These are phyloP conservation scores for Akanthomyces uredinophilus DNA, from an alignment of 2,329 filamentous ascomycete species.

Conservation along the genomic window DNA sequence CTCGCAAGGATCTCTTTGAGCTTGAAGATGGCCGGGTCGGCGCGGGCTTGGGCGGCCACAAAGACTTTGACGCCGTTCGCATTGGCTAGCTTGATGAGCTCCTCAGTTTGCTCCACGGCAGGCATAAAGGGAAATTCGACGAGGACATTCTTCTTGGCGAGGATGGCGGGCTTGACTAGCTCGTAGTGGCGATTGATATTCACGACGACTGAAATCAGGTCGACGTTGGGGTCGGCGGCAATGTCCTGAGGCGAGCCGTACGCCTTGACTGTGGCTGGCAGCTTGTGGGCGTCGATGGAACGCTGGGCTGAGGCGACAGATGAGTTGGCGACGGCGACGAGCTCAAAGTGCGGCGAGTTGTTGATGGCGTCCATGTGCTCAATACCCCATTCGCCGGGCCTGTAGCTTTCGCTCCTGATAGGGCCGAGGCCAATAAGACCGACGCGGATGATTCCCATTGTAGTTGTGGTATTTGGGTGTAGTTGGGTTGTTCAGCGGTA, in stretches of 20 bases:
- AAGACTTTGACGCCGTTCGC: constrained; percentile 31
- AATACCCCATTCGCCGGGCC: constrained; percentile 41
- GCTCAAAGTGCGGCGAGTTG: constrained; percentile 28
- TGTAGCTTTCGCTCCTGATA: constrained; percentile 43
- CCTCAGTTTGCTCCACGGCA: constrained; percentile 29
- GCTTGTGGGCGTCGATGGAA: constrained; percentile 34
- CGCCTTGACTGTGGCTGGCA: constrained; percentile 31
- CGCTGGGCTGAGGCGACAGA: constrained; percentile 33
- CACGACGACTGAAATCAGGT: constrained; percentile 45
- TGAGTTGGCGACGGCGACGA: constrained; percentile 45
- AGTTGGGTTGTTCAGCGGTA: background rate
- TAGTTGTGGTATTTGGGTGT: background rate
- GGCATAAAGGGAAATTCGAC: constrained; percentile 50
- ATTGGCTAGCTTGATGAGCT: constrained; percentile 31
- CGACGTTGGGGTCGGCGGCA: constrained; percentile 34
- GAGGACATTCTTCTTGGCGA: constrained; percentile 43
- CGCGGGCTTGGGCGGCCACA: constrained; percentile 42
- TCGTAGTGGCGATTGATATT: constrained; percentile 43
- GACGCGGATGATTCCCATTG: constrained; percentile 43
- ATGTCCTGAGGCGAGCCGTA: constrained; percentile 42
- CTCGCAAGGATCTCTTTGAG: constrained; percentile 37
- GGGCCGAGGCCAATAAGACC: constrained; percentile 49
- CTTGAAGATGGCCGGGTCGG: constrained; percentile 36
- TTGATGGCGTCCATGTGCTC: constrained; percentile 45
- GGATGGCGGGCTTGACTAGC: constrained; percentile 36